A percentile compares a stretch with the other conserved stretches of the same genome.
Conservation (phyloP, 257 asterid genomes). For the Mentha longifolia region DNA sequence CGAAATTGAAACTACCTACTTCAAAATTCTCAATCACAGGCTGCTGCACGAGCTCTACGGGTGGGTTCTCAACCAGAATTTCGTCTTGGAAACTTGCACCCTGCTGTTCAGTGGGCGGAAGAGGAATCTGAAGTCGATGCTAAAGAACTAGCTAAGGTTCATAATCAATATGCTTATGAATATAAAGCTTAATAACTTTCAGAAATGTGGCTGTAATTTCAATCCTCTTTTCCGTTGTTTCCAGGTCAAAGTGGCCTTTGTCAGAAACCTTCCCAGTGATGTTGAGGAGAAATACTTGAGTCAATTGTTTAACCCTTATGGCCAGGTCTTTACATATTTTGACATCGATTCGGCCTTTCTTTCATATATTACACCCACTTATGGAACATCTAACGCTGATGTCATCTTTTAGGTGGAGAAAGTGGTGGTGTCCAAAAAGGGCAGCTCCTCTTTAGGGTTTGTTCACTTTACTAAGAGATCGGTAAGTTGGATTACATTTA, state of each 20-base stretch:
- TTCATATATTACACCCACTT: slow-evolving; percentile 16
- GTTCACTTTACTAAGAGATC: slow-evolving; percentile 75
- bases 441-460: slow-evolving; percentile 68
- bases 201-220: slow-evolving; percentile 29
- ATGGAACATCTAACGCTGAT: slow-evolving; percentile 34
- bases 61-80: slow-evolving; percentile 82
- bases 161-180: slow-evolving; percentile 14
- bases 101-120: slow-evolving; percentile 94
- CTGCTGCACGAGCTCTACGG: slow-evolving; percentile 85
- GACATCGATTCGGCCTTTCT: slow-evolving; percentile 23
- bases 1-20: slow-evolving; percentile 61
- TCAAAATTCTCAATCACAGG: slow-evolving; percentile 92
- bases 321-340: slow-evolving; percentile 60
- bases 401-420: slow-evolving; percentile 75
- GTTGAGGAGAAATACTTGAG: slow-evolving; percentile 77
- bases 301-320: slow-evolving; percentile 77
- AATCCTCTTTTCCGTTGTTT: slow-evolving; percentile 32
- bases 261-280: slow-evolving; percentile 68
- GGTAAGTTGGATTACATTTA: slow-evolving; percentile 51
- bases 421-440: slow-evolving; percentile 67
- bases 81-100: slow-evolving; percentile 84
- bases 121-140: slow-evolving; percentile 66
- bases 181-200: slow-evolving; percentile 26
- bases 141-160: slow-evolving; percentile 75
- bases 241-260: slow-evolving; percentile 87